A percentile compares a stretch with the other conserved stretches of the same genome.
Conservation (phyloP, 1,139 yeast genomes). For the Scheffersomyces parashehatae region DNA sequence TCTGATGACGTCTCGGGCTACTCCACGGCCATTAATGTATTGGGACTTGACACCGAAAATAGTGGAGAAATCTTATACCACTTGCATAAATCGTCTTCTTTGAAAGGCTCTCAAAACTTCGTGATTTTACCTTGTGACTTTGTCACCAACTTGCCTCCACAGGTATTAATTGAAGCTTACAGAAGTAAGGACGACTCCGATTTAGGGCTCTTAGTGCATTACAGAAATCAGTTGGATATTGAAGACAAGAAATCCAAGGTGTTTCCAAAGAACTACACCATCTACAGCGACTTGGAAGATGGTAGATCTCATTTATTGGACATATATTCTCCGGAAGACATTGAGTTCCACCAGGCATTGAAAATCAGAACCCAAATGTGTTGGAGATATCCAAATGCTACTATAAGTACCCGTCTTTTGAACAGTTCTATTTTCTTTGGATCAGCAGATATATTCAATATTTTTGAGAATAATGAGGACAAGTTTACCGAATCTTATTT, state of each 20-base stretch:
- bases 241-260: conserved; percentile 68
- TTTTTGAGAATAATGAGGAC: conserved; percentile 30
- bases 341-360: conserved; percentile 67
- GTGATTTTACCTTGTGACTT: conserved; percentile 92
- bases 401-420: conserved; percentile 72
- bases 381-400: conserved; percentile 82
- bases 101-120: conserved; percentile 48
- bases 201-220: conserved; percentile 70
- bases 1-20: conserved; percentile 3
- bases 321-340: conserved; percentile 63
- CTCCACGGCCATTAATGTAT: conserved; percentile 36
- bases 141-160: conserved; percentile 89
- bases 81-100: conserved; percentile 44
- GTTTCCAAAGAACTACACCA: conserved; percentile 50
- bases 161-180: conserved; percentile 79
- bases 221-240: conserved; percentile 70
- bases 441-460: conserved; percentile 48
- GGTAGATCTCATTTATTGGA: conserved; percentile 64
- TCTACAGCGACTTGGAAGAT: conserved; percentile 55
- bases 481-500: conserved; percentile 42
- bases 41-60: conserved; percentile 46
- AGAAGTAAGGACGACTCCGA: conserved; percentile 67
- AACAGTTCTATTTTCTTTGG: conserved; percentile 84
- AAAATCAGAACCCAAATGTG: conserved; percentile 82
- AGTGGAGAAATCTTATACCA: conserved; percentile 66